phyloP scores from a whole-genome alignment of 106 monocot species.

The Hemerocallis citrina region DNA sequence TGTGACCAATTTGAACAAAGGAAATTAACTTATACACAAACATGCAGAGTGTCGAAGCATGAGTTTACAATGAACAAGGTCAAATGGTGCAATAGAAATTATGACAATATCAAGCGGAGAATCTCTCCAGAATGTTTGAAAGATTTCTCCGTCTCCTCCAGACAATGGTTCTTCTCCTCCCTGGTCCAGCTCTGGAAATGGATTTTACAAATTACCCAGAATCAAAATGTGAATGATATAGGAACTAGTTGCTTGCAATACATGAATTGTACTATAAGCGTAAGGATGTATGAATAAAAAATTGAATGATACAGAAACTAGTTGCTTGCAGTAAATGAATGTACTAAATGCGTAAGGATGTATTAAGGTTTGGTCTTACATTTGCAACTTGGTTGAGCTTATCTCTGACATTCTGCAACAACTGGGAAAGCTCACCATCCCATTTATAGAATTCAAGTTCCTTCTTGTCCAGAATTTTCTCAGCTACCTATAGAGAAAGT shows the following conservation, averaged over 20 bases:
- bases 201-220: not conserved
- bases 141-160: slow-evolving; percentile 90
- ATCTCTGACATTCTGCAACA: slow-evolving; percentile 80
- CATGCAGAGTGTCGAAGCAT: not conserved
- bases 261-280: too few species aligned
- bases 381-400: slow-evolving; percentile 76
- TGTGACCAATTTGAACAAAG: not conserved
- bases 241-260: too few species aligned
- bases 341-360: too few species aligned
- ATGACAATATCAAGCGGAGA: slow-evolving; percentile 68
- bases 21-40: not conserved
- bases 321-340: too few species aligned
- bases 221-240: not conserved
- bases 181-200: slow-evolving; percentile 77
- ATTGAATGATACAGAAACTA: too few species aligned
- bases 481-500: slow-evolving; percentile 71
- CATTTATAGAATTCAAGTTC: slow-evolving; percentile 97
- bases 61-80: not conserved
- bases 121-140: slow-evolving; percentile 84
- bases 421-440: slow-evolving; percentile 74
- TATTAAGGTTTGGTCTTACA: too few species aligned
- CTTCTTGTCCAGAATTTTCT: slow-evolving; percentile 70
- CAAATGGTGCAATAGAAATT: not conserved
- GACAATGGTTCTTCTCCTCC: slow-evolving; percentile 91
- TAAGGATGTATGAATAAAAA: too few species aligned